Evolutionary conservation across 495 filamentous ascomycete species (phyloP).

Genomic region (Penicillium manginii): DNA sequence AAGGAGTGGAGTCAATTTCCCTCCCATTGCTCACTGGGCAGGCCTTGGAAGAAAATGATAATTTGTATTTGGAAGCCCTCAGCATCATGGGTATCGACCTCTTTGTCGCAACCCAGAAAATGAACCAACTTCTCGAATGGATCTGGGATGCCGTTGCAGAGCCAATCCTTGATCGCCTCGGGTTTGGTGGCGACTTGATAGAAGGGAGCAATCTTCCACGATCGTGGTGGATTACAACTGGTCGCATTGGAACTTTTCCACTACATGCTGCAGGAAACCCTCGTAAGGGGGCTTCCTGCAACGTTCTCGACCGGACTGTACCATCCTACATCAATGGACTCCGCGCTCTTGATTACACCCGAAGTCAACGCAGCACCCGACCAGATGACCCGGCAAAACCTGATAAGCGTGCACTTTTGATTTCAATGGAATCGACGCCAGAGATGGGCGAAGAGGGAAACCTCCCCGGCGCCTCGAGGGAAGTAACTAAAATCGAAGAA

Average conservation of each 20-base stretch:
- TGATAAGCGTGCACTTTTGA: conserved; percentile 6
- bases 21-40: conserved; percentile 12
- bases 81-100: conserved; percentile 1
- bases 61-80: conserved; percentile 7
- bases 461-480: conserved; percentile 7
- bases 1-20: conserved; percentile 4
- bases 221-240: conserved; percentile 18
- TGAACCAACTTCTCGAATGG: conserved; percentile 19
- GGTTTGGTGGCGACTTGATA: background rate
- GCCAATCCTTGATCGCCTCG: conserved; percentile 13
- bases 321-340: conserved; percentile 21
- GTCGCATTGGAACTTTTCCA: conserved; percentile 15
- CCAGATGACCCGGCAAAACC: background rate
- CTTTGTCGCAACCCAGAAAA: background rate
- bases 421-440: conserved; percentile 19
- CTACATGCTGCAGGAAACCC: conserved; percentile 18
- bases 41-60: conserved; percentile 1
- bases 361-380: conserved; percentile 5
- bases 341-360: conserved; percentile 10
- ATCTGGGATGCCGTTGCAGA: conserved; percentile 19
- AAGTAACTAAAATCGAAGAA: conserved; percentile 7
- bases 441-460: conserved; percentile 10
- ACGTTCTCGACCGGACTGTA: conserved; percentile 13
- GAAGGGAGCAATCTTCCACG: conserved; percentile 10
- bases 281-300: background rate